Evolutionary conservation across 2,329 filamentous ascomycete genomes (phyloP).

Genomic region (Trichoderma endophyticum): DNA sequence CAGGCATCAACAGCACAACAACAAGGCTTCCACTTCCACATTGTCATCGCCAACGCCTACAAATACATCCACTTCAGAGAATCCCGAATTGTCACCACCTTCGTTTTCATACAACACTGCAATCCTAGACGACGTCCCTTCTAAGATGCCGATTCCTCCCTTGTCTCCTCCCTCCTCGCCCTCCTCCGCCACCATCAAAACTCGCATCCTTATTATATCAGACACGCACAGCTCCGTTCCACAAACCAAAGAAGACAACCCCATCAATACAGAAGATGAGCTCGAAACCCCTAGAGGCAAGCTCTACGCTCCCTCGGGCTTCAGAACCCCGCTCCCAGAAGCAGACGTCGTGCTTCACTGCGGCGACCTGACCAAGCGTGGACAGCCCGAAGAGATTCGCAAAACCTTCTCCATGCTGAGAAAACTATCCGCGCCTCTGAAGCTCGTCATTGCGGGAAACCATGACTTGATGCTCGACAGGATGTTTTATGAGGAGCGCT

Average conservation of each 20-base stretch:
- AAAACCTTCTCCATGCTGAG: slow-evolving; percentile 42
- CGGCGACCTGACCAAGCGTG: slow-evolving; percentile 48
- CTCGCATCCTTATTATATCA: slow-evolving; percentile 39
- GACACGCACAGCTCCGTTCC: slow-evolving; percentile 35
- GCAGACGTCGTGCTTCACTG: slow-evolving; percentile 52
- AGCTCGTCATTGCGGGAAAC: slow-evolving; percentile 54
- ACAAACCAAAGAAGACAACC: slow-evolving; percentile 20
- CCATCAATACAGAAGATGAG: slow-evolving; percentile 26
- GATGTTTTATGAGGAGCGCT: slow-evolving; percentile 20
- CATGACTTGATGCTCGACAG: slow-evolving; percentile 48
- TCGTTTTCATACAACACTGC: not conserved
- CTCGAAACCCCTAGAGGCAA: slow-evolving; percentile 21
- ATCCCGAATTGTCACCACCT: not conserved
- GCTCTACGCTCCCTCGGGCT: slow-evolving; percentile 27
- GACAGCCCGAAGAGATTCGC: slow-evolving; percentile 39
- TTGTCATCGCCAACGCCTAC: not conserved
- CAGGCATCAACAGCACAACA: not conserved
- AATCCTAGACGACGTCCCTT: not conserved
- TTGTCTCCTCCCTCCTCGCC: not conserved
- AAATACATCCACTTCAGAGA: not conserved
- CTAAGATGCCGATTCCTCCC: not conserved
- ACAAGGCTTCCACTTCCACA: not conserved
- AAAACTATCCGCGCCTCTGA: slow-evolving; percentile 45
- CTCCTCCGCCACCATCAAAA: slow-evolving; percentile 28
- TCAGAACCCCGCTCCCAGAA: slow-evolving; percentile 30